phyloP scores from a whole-genome alignment of 768 basidiomycete species.

The Calocera cornea region DNA sequence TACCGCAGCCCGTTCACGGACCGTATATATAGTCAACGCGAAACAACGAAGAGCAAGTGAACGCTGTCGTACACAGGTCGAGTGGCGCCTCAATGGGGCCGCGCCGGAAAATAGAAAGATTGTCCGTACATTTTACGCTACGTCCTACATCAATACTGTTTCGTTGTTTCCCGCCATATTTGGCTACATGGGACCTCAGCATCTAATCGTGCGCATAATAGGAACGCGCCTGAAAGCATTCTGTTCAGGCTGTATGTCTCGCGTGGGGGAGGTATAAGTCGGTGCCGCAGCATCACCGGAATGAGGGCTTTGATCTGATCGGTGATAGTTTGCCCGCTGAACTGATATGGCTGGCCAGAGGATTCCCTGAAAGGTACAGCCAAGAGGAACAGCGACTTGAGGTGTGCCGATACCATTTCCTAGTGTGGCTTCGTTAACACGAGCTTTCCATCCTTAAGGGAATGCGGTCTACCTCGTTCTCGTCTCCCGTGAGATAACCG shows the following conservation, averaged over 20 bases:
- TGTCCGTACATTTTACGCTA: neutral
- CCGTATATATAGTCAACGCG: neutral
- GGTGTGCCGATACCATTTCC: constrained; percentile 79
- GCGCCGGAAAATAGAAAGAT: neutral
- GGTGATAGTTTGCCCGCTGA: constrained; percentile 55
- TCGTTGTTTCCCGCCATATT: neutral
- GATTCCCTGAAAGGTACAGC: constrained; percentile 66
- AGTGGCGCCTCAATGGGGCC: neutral
- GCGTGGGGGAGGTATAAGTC: constrained; percentile 80
- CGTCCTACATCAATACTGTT: neutral
- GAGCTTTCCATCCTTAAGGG: neutral
- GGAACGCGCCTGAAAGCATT: constrained; percentile 31
- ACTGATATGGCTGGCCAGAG: constrained; percentile 62
- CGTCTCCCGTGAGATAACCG: constrained; percentile 82
- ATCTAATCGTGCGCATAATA: constrained; percentile 25
- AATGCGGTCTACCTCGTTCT: constrained; percentile 46
- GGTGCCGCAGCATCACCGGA: constrained; percentile 76
- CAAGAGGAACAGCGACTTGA: constrained; percentile 68
- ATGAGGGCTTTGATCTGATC: constrained; percentile 64
- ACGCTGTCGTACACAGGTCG: neutral
- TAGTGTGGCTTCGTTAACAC: constrained; percentile 20
- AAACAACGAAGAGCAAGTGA: neutral
- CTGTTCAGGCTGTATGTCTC: constrained; percentile 93
- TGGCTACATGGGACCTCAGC: neutral
- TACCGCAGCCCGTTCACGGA: neutral